A percentile compares a stretch with the other conserved stretches of the same genome.
Evolutionary conservation across 345 rosid species (phyloP).

Genomic region (Salix dunnii): DNA sequence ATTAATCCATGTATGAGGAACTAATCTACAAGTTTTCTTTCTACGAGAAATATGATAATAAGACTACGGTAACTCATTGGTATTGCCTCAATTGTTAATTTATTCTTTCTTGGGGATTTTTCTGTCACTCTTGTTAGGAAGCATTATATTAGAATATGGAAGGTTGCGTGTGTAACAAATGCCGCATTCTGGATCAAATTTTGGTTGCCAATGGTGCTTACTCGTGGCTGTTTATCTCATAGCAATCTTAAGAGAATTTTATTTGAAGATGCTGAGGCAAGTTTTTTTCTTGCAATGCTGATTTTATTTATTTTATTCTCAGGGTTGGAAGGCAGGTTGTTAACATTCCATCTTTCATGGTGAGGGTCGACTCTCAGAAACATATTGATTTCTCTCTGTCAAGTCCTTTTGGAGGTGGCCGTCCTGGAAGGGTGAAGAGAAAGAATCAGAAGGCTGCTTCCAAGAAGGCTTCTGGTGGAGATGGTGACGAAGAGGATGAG

Average conservation of each 20-base stretch:
- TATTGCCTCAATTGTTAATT: neutral
- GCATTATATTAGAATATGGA: neutral
- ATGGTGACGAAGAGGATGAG: conserved; percentile 64
- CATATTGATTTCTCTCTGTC: conserved; percentile 26
- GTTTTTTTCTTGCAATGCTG: neutral
- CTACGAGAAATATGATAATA: too few relatives aligned
- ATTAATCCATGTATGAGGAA: too few relatives aligned
- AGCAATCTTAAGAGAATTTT: neutral
- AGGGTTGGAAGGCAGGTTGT: conserved; percentile 35
- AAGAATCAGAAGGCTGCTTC: conserved; percentile 61
- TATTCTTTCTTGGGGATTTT: neutral
- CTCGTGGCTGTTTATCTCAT: too few relatives aligned
- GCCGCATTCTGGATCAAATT: neutral
- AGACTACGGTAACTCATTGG: neutral
- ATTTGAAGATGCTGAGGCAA: neutral
- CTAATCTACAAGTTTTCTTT: too few relatives aligned
- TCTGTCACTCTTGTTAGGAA: neutral
- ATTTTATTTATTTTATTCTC: neutral
- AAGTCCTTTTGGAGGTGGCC: conserved; percentile 27
- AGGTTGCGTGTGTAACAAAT: too few relatives aligned
- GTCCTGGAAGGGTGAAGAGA: conserved; percentile 73
- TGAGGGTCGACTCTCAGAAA: conserved; percentile 29
- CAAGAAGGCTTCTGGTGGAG: conserved; percentile 67
- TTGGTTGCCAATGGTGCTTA: neutral
- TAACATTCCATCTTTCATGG: conserved; percentile 31